phyloP scores from a whole-genome alignment of 345 rosid genomes.

The Excoecaria cochinchinensis region DNA sequence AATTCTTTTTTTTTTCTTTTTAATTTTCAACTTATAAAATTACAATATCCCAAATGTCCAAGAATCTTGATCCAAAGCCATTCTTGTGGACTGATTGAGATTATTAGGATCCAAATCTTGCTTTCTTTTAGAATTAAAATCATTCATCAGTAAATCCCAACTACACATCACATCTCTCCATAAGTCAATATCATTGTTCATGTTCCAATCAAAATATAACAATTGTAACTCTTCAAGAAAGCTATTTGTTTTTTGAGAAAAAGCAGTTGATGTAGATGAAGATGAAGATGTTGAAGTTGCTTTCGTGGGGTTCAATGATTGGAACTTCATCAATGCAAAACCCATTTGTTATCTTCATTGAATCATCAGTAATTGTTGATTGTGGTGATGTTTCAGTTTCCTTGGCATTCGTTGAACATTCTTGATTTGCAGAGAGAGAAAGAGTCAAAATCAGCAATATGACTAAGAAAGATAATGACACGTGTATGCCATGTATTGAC shows the following conservation, averaged over 20 bases:
- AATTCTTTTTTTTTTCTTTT: not conserved
- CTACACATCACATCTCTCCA: slow-evolving; percentile 60
- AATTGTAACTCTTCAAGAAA: slow-evolving; percentile 46
- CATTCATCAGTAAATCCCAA: slow-evolving; percentile 63
- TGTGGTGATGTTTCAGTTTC: too few species aligned
- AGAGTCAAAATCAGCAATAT: too few species aligned
- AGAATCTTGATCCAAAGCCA: slow-evolving; percentile 39
- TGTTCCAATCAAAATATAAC: slow-evolving; percentile 55
- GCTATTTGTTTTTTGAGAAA: slow-evolving; percentile 27
- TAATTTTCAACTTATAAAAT: not conserved
- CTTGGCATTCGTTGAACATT: too few species aligned
- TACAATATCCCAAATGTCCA: slow-evolving; percentile 25
- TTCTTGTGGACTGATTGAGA: too few species aligned
- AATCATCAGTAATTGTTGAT: too few species aligned
- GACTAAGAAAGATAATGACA: too few species aligned
- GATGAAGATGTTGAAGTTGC: slow-evolving; percentile 16
- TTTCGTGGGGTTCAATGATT: slow-evolving; percentile 57
- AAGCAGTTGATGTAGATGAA: slow-evolving; percentile 25
- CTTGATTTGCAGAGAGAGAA: too few species aligned
- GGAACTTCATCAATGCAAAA: slow-evolving; percentile 75
- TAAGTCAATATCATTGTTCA: slow-evolving; percentile 30
- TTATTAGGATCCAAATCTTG: too few species aligned
- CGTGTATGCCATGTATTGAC: too few species aligned
- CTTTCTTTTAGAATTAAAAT: slow-evolving; percentile 28
- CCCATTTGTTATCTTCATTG: slow-evolving; percentile 24